A percentile compares a stretch with the other conserved stretches of the same genome.
Conservation (phyloP, 306 rosid genomes). For the Sesbania bispinosa region DNA sequence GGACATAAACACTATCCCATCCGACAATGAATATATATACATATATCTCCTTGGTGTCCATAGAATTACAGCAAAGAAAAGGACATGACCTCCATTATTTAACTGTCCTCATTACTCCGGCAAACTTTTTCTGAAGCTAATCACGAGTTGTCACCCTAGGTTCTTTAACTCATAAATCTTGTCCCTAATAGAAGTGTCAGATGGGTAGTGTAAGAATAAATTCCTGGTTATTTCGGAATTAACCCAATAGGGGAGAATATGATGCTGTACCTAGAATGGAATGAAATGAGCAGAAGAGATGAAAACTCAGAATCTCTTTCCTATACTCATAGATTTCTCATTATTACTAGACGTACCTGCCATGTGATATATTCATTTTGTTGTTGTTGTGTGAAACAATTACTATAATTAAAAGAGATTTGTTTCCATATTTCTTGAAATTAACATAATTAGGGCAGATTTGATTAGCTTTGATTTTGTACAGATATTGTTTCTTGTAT, state of each 20-base stretch:
- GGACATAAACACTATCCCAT: not conserved
- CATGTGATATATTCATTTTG: constrained; percentile 5
- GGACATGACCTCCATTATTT: not conserved
- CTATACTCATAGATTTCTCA: not conserved
- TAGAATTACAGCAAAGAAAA: not conserved
- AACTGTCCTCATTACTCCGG: not conserved
- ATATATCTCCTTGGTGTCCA: not conserved
- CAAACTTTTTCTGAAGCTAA: not conserved
- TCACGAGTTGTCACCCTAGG: not conserved
- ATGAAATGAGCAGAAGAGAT: not conserved
- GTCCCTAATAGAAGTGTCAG: not conserved
- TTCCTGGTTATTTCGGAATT: not conserved
- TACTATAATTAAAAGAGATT: too few relatives aligned
- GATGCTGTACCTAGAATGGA: not conserved
- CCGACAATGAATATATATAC: not conserved
- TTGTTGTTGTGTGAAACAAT: too few relatives aligned
- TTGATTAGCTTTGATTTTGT: too few relatives aligned
- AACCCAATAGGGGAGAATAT: not conserved
- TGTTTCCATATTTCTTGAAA: too few relatives aligned
- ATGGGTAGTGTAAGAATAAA: not conserved
- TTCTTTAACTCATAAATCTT: not conserved
- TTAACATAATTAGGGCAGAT: too few relatives aligned
- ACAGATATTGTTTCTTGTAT: too few relatives aligned
- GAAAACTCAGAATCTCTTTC: not conserved
- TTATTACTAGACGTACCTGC: not conserved